Conservation (phyloP, 495 filamentous ascomycete species). For the Penicillium salamii region DNA sequence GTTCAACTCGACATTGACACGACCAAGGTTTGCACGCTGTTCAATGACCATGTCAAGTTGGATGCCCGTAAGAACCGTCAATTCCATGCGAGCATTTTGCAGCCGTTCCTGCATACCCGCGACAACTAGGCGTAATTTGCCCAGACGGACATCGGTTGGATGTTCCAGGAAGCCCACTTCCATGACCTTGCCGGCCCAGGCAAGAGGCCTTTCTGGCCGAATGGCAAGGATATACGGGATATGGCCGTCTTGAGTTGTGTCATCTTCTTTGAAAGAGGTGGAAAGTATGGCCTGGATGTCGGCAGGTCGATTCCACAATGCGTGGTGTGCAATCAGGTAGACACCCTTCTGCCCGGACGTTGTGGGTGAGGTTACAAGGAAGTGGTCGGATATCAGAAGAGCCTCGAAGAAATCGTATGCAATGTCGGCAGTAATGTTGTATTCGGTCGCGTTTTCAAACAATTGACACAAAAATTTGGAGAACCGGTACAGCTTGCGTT, state of each 20-base stretch:
- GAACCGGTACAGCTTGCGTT: slow-evolving; percentile 84
- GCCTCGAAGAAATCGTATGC: slow-evolving; percentile 74
- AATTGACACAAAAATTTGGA: slow-evolving; percentile 83
- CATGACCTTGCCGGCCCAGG: slow-evolving; percentile 80
- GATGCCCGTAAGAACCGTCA: slow-evolving; percentile 73
- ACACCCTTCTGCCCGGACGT: slow-evolving; percentile 66
- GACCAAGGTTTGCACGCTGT: slow-evolving; percentile 85
- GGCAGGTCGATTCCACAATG: slow-evolving; percentile 65
- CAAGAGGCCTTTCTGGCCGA: slow-evolving; percentile 71
- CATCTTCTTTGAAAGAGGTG: slow-evolving; percentile 81
- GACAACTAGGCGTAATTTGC: slow-evolving; percentile 84
- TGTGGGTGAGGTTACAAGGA: slow-evolving; percentile 61
- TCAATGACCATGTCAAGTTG: slow-evolving; percentile 86
- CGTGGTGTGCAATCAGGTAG: slow-evolving; percentile 80
- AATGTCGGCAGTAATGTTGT: slow-evolving; percentile 66
- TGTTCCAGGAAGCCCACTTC: slow-evolving; percentile 69
- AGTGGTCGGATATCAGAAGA: slow-evolving; percentile 81
- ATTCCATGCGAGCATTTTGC: slow-evolving; percentile 69
- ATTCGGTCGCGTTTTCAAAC: slow-evolving; percentile 95
- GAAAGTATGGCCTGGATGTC: slow-evolving; percentile 83
- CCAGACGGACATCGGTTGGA: slow-evolving; percentile 78
- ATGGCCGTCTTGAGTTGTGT: slow-evolving; percentile 62
- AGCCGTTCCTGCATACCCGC: slow-evolving; percentile 81
- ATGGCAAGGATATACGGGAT: slow-evolving; percentile 82
- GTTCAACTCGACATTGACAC: slow-evolving; percentile 87